Evolutionary conservation across 2,329 filamentous ascomycete species (phyloP).

Genomic region (Nothomitra cinnamomea): DNA sequence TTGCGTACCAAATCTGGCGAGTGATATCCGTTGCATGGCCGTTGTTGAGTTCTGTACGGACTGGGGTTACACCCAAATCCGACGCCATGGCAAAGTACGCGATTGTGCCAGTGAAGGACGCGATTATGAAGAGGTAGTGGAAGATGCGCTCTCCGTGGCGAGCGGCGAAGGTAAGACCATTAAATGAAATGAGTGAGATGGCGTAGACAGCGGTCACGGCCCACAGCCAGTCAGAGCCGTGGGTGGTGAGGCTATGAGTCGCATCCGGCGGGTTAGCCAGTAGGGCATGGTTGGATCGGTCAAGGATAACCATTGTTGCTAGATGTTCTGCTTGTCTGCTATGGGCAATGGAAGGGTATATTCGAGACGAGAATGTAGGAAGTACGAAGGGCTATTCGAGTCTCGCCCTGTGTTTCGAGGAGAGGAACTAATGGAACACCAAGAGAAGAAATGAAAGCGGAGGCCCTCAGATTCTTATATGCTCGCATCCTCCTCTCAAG

Average conservation of each 20-base stretch:
- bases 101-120: slow-evolving; percentile 31
- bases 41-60: slow-evolving; percentile 15
- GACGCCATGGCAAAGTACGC: slow-evolving; percentile 36
- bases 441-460: too few species aligned
- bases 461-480: too few species aligned
- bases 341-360: too few species aligned
- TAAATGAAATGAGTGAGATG: slow-evolving; percentile 21
- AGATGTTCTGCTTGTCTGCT: too few species aligned
- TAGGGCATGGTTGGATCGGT: slow-evolving; percentile 27
- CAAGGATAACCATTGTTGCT: background rate
- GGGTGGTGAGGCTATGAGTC: slow-evolving; percentile 23
- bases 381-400: too few species aligned
- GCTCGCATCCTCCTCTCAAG: too few species aligned
- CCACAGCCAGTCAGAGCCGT: slow-evolving; percentile 39
- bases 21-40: slow-evolving; percentile 13
- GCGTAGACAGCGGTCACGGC: slow-evolving; percentile 33
- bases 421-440: too few species aligned
- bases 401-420: too few species aligned
- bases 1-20: slow-evolving; percentile 37
- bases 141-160: slow-evolving; percentile 32
- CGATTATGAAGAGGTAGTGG: slow-evolving; percentile 37
- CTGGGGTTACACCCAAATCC: slow-evolving; percentile 30
- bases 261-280: slow-evolving; percentile 26
- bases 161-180: background rate
- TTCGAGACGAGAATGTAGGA: too few species aligned